Base-by-base conservation (phyloP, 129 eudicot genomes). In the Solidago caesia region DNA sequence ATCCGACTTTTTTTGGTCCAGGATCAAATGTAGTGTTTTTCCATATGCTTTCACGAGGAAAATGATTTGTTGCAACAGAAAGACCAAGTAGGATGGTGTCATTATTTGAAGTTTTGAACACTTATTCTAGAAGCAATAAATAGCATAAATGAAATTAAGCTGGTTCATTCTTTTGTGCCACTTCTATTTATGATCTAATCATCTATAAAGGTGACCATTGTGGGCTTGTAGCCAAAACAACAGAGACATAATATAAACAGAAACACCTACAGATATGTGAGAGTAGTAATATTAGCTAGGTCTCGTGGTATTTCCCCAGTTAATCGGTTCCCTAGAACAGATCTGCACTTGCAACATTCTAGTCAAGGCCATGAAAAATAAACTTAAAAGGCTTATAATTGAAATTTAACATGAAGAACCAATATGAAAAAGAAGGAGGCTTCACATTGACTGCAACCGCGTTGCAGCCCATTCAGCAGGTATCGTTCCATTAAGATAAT, bases 261-360 rank as follows among this genome's bases (percentile, higher is more conserved):
- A 64, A 58, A 75, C 71, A 81, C 92, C 43, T 90, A 90, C 96
- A 90, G 72, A 74, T 46, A 83, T 60, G 82, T 83, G 68, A 90
- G 96, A 62, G 79, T 85, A 45, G 84, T 83, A 26, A 90, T 81
- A 44, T 85, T 90, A 71, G 82, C 92, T 78, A 90, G 73, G 47
- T 58, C 82, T 76, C 75, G 73, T 26, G 96, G 96, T 66, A 90
- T 85, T 82, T 79, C 82, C 42, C 96, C 96, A 0, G 90, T 78
- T 80, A 90, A 81, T 41, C 87, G 82, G 64, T 90, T 90, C 39
- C 66, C 96, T 44, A 87, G 81, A 59, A 90, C 81, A 64, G 92
- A 81, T 69, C 96, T 90, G 92, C 85, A 79, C 6, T 44, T 4
- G 2, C 68, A 79, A 68, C 26, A 33, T 70, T 7, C 12, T 16